phyloP scores from a whole-genome alignment of 345 rosid genomes.

The Acer yangbiense region DNA sequence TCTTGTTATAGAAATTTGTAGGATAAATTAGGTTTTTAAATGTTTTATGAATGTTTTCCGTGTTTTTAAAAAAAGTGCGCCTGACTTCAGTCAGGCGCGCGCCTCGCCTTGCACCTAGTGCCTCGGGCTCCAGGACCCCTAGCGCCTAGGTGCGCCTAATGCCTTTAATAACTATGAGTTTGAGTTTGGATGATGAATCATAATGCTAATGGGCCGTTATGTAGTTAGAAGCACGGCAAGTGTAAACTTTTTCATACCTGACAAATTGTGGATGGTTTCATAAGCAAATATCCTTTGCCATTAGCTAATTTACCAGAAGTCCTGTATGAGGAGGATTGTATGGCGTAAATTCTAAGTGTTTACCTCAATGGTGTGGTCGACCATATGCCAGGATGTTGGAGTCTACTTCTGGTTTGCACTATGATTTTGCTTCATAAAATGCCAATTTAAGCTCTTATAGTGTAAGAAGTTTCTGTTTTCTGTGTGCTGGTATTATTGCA shows the following conservation, averaged over 20 bases:
- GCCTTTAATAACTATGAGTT: too few species aligned
- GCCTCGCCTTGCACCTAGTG: too few species aligned
- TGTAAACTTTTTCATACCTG: not conserved
- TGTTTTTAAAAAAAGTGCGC: too few species aligned
- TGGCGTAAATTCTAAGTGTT: not conserved
- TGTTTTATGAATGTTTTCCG: too few species aligned
- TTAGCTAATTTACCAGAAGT: not conserved
- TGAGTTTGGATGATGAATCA: slow-evolving; percentile 5
- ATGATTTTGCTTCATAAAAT: not conserved
- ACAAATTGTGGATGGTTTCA: not conserved
- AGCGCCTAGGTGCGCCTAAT: too few species aligned
- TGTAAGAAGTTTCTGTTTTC: not conserved
- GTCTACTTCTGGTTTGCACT: not conserved
- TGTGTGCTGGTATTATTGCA: not conserved
- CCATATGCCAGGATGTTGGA: not conserved
- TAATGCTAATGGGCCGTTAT: not conserved
- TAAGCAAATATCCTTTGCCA: not conserved
- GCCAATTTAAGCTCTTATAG: not conserved
- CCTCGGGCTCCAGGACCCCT: too few species aligned
- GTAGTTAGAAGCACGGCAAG: not conserved
- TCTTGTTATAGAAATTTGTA: too few species aligned
- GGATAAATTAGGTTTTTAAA: too few species aligned
- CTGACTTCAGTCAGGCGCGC: too few species aligned
- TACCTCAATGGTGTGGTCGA: not conserved
- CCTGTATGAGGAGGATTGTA: not conserved